Evolutionary conservation across 2,329 filamentous ascomycete species (phyloP).

Genomic region (Zasmidium citrigriseum): DNA sequence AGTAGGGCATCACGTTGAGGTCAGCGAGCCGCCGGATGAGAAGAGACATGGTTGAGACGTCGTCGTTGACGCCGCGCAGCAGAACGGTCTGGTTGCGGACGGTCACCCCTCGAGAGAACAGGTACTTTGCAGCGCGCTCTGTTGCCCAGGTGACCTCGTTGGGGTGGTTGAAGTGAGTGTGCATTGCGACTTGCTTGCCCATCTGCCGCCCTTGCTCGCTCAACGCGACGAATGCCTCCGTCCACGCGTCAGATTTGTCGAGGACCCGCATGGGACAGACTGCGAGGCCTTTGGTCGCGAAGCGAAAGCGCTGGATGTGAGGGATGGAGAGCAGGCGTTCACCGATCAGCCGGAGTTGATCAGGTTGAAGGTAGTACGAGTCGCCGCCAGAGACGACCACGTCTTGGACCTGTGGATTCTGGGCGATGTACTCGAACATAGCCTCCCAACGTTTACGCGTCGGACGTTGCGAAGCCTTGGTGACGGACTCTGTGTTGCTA

Average conservation of each 20-base stretch:
- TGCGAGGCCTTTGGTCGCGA: slow-evolving; percentile 64
- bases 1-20: slow-evolving; percentile 63
- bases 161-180: slow-evolving; percentile 67
- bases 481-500: slow-evolving; percentile 54
- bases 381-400: slow-evolving; percentile 66
- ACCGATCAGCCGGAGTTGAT: slow-evolving; percentile 57
- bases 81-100: slow-evolving; percentile 64
- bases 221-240: slow-evolving; percentile 53
- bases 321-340: slow-evolving; percentile 57
- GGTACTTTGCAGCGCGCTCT: slow-evolving; percentile 50
- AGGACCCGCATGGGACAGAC: slow-evolving; percentile 60
- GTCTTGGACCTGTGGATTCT: slow-evolving; percentile 53
- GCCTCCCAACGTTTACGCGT: slow-evolving; percentile 55
- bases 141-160: slow-evolving; percentile 64
- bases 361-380: slow-evolving; percentile 57
- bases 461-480: slow-evolving; percentile 32
- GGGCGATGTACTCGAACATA: slow-evolving; percentile 59
- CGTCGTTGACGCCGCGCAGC: slow-evolving; percentile 61
- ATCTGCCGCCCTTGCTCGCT: slow-evolving; percentile 52
- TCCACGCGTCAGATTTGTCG: slow-evolving; percentile 56
- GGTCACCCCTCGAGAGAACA: slow-evolving; percentile 54
- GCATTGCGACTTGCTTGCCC: slow-evolving; percentile 62
- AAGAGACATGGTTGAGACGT: slow-evolving; percentile 52
- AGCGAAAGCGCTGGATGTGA: slow-evolving; percentile 61
- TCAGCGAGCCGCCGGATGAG: slow-evolving; percentile 58